Conservation (phyloP, 208 protist species). For the Trypanosoma cruzi region DNA sequence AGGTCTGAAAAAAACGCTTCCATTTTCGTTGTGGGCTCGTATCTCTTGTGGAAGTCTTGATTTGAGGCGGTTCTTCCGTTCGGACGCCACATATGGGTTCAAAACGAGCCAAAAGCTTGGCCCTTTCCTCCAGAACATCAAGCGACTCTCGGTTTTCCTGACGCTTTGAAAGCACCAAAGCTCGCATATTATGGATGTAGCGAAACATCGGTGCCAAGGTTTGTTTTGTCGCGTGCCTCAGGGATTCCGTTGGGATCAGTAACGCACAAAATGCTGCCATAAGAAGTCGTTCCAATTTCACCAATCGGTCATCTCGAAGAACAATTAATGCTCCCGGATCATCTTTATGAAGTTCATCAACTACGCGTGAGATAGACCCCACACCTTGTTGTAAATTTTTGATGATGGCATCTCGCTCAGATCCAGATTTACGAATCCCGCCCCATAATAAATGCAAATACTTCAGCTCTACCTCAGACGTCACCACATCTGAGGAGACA, state of each 20-base stretch:
- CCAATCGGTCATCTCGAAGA: conserved; percentile 70
- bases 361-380: conserved; percentile 58
- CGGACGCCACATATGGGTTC: conserved; percentile 50
- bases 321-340: conserved; percentile 73
- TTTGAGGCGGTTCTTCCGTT: conserved; percentile 6
- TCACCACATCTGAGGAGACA: conserved; percentile 30
- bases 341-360: conserved; percentile 73
- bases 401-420: conserved; percentile 77
- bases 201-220: conserved; percentile 56
- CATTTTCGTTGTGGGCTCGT: conserved; percentile 60
- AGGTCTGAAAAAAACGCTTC: conserved; percentile 81
- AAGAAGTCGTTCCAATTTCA: conserved; percentile 72
- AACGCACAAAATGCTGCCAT: conserved; percentile 87
- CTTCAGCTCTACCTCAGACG: conserved; percentile 20
- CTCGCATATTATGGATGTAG: conserved; percentile 70
- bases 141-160: conserved; percentile 69
- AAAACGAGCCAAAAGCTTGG: conserved; percentile 81
- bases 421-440: conserved; percentile 56
- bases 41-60: conserved; percentile 22
- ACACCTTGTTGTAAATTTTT: conserved; percentile 86
- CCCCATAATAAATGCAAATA: conserved; percentile 65
- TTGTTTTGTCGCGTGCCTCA: conserved; percentile 44
- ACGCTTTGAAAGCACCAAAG: conserved; percentile 78
- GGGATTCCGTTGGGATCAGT: conserved; percentile 52
- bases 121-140: conserved; percentile 54